Conservation (phyloP, 805 yeast genomes). For the Ogataea glucozyma region DNA sequence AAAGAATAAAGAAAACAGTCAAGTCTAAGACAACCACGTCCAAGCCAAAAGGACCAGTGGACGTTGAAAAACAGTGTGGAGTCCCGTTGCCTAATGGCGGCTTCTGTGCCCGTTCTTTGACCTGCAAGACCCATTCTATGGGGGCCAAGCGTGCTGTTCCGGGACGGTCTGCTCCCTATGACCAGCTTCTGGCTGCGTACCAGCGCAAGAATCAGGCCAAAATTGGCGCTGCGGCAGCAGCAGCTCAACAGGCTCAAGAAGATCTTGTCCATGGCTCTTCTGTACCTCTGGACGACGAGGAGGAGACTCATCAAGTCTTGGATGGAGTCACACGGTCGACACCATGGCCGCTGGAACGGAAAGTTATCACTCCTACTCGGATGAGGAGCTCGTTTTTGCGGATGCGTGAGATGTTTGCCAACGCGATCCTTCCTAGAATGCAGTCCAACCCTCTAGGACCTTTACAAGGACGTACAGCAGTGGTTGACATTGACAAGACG, state of each 20-base stretch:
- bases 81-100: slow-evolving; percentile 94
- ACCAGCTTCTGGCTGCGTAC: slow-evolving; percentile 80
- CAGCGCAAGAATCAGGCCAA: slow-evolving; percentile 93
- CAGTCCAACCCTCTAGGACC: slow-evolving; percentile 66
- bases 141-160: slow-evolving; percentile 95
- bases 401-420: slow-evolving; percentile 92
- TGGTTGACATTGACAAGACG: slow-evolving; percentile 70
- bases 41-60: slow-evolving; percentile 79
- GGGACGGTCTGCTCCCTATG: slow-evolving; percentile 93
- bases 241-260: slow-evolving; percentile 75
- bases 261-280: slow-evolving; percentile 52
- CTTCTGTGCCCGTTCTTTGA: slow-evolving; percentile 89
- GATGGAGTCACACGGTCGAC: slow-evolving; percentile 82
- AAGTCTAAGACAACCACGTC: slow-evolving; percentile 43
- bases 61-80: slow-evolving; percentile 94
- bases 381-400: slow-evolving; percentile 73
- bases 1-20: slow-evolving; percentile 35
- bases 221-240: slow-evolving; percentile 77
- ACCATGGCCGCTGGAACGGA: slow-evolving; percentile 82
- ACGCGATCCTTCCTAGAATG: slow-evolving; percentile 71
- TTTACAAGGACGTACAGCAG: slow-evolving; percentile 75
- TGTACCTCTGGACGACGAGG: slow-evolving; percentile 74
- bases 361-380: slow-evolving; percentile 67
- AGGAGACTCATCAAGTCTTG: slow-evolving; percentile 87
- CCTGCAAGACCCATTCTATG: slow-evolving; percentile 98